These are phyloP conservation scores for Globisporangium spiculum DNA, from an alignment of 352 stramenopile species.

Conservation along the genomic window DNA sequence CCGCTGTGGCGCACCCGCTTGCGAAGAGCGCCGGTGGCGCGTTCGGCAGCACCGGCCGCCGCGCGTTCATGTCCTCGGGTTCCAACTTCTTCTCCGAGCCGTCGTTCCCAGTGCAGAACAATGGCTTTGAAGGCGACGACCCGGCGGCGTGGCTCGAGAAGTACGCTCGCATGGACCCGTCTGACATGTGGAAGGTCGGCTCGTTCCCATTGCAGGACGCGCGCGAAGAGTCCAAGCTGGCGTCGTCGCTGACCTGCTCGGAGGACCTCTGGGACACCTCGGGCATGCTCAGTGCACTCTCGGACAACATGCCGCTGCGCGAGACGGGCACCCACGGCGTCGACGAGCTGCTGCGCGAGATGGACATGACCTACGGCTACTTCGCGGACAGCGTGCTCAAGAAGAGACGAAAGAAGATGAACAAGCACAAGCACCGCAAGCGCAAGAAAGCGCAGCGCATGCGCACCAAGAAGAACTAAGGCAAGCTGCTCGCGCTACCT, in stretches of 20 bases:
- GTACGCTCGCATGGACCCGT: constrained; percentile 56
- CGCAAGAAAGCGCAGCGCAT: constrained; percentile 86
- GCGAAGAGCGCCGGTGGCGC: constrained; percentile 8
- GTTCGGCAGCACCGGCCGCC: constrained; percentile 16
- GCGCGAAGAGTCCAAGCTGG: constrained; percentile 17
- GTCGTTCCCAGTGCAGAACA: constrained; percentile 49
- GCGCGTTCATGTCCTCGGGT: constrained; percentile 68
- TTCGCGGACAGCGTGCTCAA: constrained; percentile 84
- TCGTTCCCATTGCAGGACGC: constrained; percentile 57
- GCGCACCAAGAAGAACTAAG: constrained; percentile 90
- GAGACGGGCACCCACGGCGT: constrained; percentile 37
- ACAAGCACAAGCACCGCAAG: constrained; percentile 93
- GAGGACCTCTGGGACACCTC: constrained; percentile 76
- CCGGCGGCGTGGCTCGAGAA: constrained; percentile 51
- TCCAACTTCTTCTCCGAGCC: constrained; percentile 68
- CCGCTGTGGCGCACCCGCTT: constrained; percentile 8
- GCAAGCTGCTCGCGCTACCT: neutral
- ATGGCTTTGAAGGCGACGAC: constrained; percentile 36
- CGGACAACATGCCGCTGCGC: constrained; percentile 56
- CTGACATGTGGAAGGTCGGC: constrained; percentile 75
- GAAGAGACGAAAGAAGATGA: constrained; percentile 92
- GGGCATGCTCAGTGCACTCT: constrained; percentile 75
- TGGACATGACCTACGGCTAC: constrained; percentile 61
- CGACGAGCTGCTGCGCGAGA: constrained; percentile 58
- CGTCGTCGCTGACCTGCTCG: constrained; percentile 31